Percentiles rank a stretch among this genome's conserved stretches.
phyloP scores from a whole-genome alignment of 345 rosid species.

The Lumnitzera littorea region DNA sequence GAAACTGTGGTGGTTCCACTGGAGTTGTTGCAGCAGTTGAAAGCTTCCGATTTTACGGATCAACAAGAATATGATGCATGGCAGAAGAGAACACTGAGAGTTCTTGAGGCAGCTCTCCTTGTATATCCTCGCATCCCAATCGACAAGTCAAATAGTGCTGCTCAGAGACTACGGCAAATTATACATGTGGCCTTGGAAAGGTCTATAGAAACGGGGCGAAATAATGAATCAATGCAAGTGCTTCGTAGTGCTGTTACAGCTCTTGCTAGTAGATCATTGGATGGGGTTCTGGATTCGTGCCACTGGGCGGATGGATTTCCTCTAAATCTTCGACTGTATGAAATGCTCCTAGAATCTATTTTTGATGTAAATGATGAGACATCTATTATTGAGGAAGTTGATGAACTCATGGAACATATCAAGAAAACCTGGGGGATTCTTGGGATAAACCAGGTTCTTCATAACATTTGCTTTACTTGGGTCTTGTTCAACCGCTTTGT shows the following conservation, averaged over 20 bases:
- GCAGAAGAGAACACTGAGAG: constrained; percentile 74
- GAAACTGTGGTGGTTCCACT: constrained; percentile 85
- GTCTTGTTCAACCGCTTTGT: constrained; percentile 82
- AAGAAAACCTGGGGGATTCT: constrained; percentile 95
- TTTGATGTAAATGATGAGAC: constrained; percentile 67
- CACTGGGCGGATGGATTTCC: constrained; percentile 99
- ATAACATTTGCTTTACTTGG: constrained; percentile 88
- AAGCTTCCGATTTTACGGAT: constrained; percentile 79
- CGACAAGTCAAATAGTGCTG: constrained; percentile 48
- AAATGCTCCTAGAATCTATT: constrained; percentile 78
- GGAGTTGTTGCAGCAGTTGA: constrained; percentile 89
- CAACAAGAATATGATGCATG: constrained; percentile 80
- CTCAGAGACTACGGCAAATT: constrained; percentile 69
- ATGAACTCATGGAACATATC: constrained; percentile 91
- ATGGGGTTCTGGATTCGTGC: constrained; percentile 71
- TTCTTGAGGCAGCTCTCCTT: constrained; percentile 89
- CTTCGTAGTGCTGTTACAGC: constrained; percentile 79
- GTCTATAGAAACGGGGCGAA: constrained; percentile 84
- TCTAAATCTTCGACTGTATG: constrained; percentile 75
- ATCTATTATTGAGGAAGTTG: constrained; percentile 78
- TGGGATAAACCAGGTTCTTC: constrained; percentile 80
- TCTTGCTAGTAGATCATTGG: constrained; percentile 71
- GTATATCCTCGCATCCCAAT: constrained; percentile 78
- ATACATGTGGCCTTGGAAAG: constrained; percentile 64
- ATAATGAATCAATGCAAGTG: constrained; percentile 89